These are phyloP conservation scores for Arthrobotrys entomopaga DNA, from an alignment of 2,329 filamentous ascomycete species.

Conservation along the genomic window DNA sequence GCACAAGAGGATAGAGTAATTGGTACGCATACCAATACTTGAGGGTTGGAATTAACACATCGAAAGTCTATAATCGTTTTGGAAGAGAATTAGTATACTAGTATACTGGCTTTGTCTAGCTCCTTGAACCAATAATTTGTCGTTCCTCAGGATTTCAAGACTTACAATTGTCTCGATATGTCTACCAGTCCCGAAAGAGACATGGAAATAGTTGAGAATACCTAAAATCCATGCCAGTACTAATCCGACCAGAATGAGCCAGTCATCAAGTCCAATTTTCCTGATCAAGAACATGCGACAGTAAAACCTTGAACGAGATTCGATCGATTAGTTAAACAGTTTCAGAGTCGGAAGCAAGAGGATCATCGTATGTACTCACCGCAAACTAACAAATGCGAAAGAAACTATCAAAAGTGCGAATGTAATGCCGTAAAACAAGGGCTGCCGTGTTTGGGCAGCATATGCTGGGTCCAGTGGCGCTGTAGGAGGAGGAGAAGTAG, in stretches of 20 bases:
- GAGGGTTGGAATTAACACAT: constrained; percentile 56
- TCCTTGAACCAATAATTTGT: too few species aligned
- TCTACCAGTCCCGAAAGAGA: constrained; percentile 50
- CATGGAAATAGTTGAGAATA: constrained; percentile 56
- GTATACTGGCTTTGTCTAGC: neutral
- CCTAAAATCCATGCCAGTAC: constrained; percentile 55
- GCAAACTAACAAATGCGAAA: constrained; percentile 26
- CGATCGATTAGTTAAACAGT: too few species aligned
- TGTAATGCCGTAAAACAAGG: constrained; percentile 40
- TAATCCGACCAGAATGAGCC: constrained; percentile 60
- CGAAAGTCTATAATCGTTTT: constrained; percentile 12
- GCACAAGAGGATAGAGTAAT: constrained; percentile 61
- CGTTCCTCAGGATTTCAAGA: constrained; percentile 4
- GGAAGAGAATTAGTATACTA: neutral
- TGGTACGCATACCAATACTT: constrained; percentile 63
- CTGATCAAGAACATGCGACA: constrained; percentile 56
- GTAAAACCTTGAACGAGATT: constrained; percentile 53
- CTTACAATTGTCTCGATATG: constrained; percentile 61
- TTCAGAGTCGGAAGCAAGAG: neutral
- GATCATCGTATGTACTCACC: constrained; percentile 10
- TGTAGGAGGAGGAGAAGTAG: neutral
- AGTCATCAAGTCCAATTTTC: constrained; percentile 60
- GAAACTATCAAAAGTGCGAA: constrained; percentile 38
- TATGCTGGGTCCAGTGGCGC: constrained; percentile 18
- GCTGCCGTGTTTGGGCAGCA: constrained; percentile 38